phyloP scores from a whole-genome alignment of 306 rosid genomes.

The Cicer yamashitae region DNA sequence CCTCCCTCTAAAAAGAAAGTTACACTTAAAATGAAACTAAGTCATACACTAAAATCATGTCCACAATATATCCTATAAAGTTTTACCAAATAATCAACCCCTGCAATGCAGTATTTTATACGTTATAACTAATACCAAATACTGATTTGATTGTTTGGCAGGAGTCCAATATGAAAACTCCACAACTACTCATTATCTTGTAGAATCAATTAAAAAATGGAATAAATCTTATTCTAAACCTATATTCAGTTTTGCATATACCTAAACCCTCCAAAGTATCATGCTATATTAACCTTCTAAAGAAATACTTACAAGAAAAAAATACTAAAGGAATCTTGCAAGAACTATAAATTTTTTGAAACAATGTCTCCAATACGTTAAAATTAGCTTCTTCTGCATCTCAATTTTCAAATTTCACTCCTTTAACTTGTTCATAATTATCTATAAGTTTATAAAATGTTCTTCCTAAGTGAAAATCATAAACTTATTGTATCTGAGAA shows the following conservation, averaged over 20 bases:
- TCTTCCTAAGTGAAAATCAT: background rate
- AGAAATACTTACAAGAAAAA: too few relatives aligned
- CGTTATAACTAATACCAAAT: constrained; percentile 15
- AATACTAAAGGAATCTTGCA: background rate
- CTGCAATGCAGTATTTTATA: background rate
- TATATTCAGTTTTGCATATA: background rate
- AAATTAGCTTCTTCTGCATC: background rate
- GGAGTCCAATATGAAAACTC: constrained; percentile 18
- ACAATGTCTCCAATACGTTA: background rate
- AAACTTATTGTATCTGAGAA: background rate
- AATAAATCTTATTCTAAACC: constrained; percentile 15
- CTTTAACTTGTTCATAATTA: background rate
- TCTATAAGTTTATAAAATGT: background rate
- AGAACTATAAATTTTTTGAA: background rate
- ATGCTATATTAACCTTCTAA: background rate
- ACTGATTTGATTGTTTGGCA: background rate
- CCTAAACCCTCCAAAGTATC: background rate
- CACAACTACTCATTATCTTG: background rate
- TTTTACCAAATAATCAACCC: constrained; percentile 14
- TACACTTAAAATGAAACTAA: constrained; percentile 14
- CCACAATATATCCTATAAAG: background rate
- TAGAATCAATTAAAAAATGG: background rate
- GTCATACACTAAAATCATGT: constrained; percentile 17
- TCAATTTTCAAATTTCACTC: background rate
- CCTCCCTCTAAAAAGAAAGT: constrained; percentile 15